These are phyloP conservation scores for Penicillium odoratum DNA, from an alignment of 495 filamentous ascomycete genomes.

Conservation along the genomic window DNA sequence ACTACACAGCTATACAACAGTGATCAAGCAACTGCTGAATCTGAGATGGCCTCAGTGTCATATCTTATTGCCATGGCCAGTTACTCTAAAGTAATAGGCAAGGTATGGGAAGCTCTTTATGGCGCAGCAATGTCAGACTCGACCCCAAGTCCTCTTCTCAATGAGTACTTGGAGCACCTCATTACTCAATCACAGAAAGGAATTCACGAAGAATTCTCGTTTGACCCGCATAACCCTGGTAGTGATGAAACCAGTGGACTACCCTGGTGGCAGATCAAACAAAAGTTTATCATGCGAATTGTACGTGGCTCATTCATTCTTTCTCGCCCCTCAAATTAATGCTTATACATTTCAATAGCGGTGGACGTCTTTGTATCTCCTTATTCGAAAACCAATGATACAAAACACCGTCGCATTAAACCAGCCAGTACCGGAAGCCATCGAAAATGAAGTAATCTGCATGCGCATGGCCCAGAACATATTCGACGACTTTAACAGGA, in stretches of 20 bases:
- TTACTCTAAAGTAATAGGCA: constrained; percentile 28
- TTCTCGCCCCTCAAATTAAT: too few relatives aligned
- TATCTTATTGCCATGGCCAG: constrained; percentile 26
- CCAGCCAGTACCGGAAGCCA: constrained; percentile 6
- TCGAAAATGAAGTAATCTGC: constrained; percentile 27
- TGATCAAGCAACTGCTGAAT: background rate
- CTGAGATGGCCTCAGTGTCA: constrained; percentile 4
- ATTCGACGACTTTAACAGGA: constrained; percentile 22
- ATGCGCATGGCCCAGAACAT: constrained; percentile 22
- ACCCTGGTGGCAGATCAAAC: constrained; percentile 26
- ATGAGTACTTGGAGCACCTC: constrained; percentile 24
- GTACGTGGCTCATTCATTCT: constrained; percentile 7
- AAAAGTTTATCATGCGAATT: constrained; percentile 28
- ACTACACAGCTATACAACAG: background rate
- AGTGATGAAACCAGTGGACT: background rate
- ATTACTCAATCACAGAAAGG: constrained; percentile 23
- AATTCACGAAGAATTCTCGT: constrained; percentile 18
- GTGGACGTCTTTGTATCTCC: constrained; percentile 28
- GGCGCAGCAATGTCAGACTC: constrained; percentile 18
- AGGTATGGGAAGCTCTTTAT: constrained; percentile 31
- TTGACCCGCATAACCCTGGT: constrained; percentile 8
- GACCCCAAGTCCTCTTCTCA: constrained; percentile 16
- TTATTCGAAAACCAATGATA: constrained; percentile 28
- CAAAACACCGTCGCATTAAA: constrained; percentile 3
- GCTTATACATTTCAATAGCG: constrained; percentile 15